A percentile compares a stretch with the other conserved stretches of the same genome.
phyloP scores from a whole-genome alignment of 768 basidiomycete species.

The Mycena metata region DNA sequence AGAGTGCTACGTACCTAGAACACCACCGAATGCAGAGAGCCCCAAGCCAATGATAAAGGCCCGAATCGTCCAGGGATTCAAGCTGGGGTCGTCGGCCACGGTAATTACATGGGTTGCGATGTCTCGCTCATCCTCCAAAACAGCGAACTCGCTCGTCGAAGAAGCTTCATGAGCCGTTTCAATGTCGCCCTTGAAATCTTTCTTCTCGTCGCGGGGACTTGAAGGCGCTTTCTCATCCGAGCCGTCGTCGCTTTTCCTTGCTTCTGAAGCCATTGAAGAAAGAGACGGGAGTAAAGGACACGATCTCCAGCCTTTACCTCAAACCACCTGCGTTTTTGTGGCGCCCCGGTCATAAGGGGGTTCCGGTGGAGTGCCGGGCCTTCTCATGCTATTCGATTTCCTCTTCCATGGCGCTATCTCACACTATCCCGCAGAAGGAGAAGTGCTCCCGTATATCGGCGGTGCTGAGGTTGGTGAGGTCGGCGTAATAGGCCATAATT shows the following conservation, averaged over 20 bases:
- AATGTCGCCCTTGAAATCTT: constrained; percentile 50
- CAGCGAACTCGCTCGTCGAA: constrained; percentile 43
- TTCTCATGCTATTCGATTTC: no score
- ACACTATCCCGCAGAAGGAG: no score
- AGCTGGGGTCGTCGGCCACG: constrained; percentile 59
- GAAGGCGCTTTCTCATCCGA: constrained; percentile 43
- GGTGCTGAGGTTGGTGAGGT: no score
- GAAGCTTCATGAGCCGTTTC: constrained; percentile 48
- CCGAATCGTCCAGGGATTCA: constrained; percentile 63
- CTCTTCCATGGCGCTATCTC: no score
- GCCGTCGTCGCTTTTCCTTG: background rate
- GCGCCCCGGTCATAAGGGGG: no score
- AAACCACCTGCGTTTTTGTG: background rate
- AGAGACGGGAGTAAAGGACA: background rate
- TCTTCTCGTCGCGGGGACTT: constrained; percentile 49
- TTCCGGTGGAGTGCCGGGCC: no score
- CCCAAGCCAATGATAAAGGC: constrained; percentile 61
- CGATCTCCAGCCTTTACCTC: background rate
- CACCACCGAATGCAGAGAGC: constrained; percentile 62
- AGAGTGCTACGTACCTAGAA: constrained; percentile 53
- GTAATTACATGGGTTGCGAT: constrained; percentile 62
- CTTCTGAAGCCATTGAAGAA: constrained; percentile 2
- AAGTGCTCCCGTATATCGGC: no score
- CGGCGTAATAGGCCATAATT: no score
- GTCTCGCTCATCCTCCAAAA: constrained; percentile 60